Evolutionary conservation across 176 grass and related monocot genomes (phyloP), one percentile per base, ranked within the genome.

Genomic region (Phoenix roebelenii): DNA sequence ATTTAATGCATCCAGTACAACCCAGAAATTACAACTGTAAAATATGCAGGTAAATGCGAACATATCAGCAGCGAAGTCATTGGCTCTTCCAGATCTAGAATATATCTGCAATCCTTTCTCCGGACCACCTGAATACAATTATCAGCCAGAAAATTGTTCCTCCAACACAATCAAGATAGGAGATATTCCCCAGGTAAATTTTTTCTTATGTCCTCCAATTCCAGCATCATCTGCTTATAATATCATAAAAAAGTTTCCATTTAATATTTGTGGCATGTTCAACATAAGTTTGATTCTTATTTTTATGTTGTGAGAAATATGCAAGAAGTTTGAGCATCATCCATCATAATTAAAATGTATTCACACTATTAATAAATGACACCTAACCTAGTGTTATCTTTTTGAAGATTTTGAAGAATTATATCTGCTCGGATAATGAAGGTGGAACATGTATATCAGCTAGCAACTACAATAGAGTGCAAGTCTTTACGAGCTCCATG

Each of bases 91-190:
- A 72, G 89, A 72, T 58, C 65, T 96, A 70, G 75, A 85, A 55
- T 92, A 83, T 59, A 83, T 98, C 17, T 98, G 93, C 76, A 98
- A 92, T 58, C 93, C 93, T 7, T 98, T 98, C 65, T 58, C 87
- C 1, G 87, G 84, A n/a, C 84, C 87, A 4, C 93, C 93, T 3
- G 63, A 68, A 55, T 92, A 83, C 77, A 63, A 15, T 63, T 98
- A 98, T 58, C 76, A 53, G 51, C 87, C 87, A 12, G 79, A 88
- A 58, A 88, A 98, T 57, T 92, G 93, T 75, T 67, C 81, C 59
- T 74, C 81, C 5, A 78, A 82, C 62, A 84, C 78, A 16, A 68
- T 79, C 59, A 85, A 77, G 48, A 88, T 98, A 35, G 93, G 93
- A 15, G 93, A 98, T 50, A 83, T 98, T 24, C 87, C 93, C 17